Conservation (phyloP, 2,329 filamentous ascomycete genomes). For the Diaporthe sp. region DNA sequence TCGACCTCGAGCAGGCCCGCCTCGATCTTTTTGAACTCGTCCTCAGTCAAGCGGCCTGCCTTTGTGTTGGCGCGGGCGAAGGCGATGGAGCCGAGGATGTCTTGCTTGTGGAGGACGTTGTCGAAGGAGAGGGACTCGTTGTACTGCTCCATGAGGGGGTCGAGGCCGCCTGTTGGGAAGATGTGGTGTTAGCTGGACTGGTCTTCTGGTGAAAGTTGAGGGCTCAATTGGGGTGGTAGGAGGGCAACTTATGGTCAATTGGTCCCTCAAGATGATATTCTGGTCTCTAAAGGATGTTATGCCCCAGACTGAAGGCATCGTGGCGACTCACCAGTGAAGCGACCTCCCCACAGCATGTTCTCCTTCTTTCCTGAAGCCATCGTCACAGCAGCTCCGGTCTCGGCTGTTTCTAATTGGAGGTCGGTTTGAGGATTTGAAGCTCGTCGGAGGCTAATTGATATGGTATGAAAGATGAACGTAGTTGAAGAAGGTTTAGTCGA, state of each 20-base stretch:
- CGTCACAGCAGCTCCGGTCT: slow-evolving; percentile 2
- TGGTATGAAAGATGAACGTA: neutral
- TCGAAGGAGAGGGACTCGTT: slow-evolving; percentile 87
- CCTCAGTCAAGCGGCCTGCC: slow-evolving; percentile 75
- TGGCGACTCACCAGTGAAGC: slow-evolving; percentile 62
- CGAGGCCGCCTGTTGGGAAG: slow-evolving; percentile 58
- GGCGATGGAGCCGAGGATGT: slow-evolving; percentile 83
- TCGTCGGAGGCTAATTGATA: neutral
- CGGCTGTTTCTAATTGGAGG: neutral
- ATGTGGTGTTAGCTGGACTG: neutral
- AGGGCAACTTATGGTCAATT: neutral
- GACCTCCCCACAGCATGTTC: slow-evolving; percentile 68
- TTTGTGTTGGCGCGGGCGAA: slow-evolving; percentile 85
- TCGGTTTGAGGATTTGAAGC: neutral
- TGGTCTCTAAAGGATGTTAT: no score
- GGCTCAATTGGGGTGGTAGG: neutral
- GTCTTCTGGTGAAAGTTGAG: neutral
- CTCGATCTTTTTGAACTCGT: slow-evolving; percentile 81
- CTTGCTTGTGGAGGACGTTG: slow-evolving; percentile 80
- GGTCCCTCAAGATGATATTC: neutral
- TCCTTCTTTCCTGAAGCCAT: slow-evolving; percentile 23
- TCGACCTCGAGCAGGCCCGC: slow-evolving; percentile 70
- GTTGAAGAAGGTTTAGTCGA: neutral
- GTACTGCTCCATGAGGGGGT: slow-evolving; percentile 88
- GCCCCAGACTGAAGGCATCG: neutral